A percentile compares a stretch with the other conserved stretches of the same genome.
phyloP scores from a whole-genome alignment of 2,329 filamentous ascomycete genomes.

The Penicillium sp. region DNA sequence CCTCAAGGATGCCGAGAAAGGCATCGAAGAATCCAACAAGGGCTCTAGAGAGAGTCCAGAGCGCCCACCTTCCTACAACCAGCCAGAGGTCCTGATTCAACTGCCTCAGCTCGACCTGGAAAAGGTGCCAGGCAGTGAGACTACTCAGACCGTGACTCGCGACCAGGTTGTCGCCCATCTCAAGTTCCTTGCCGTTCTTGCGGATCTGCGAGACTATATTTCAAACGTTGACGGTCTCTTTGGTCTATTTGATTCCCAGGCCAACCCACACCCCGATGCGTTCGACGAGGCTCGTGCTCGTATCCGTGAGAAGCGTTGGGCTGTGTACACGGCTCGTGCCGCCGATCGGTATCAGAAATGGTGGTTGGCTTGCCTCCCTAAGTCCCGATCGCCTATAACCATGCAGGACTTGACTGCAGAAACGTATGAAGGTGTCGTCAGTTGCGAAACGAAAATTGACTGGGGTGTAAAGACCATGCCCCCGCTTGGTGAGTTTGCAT shows the following conservation, averaged over 20 bases:
- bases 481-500: conserved; percentile 24
- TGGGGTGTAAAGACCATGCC: conserved; percentile 26
- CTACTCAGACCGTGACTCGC: conserved; percentile 35
- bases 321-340: conserved; percentile 68
- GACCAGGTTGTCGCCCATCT: conserved; percentile 72
- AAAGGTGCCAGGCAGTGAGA: conserved; percentile 5
- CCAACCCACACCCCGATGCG: conserved; percentile 42
- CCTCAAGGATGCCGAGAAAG: not conserved
- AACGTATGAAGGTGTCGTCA: conserved; percentile 19
- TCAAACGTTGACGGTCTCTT: conserved; percentile 70
- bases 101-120: conserved; percentile 35
- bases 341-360: conserved; percentile 68
- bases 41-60: not conserved
- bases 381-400: conserved; percentile 18
- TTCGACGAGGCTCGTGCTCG: conserved; percentile 52
- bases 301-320: conserved; percentile 72
- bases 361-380: conserved; percentile 46
- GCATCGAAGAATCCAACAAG: not conserved
- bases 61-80: conserved; percentile 35
- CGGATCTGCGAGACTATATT: conserved; percentile 68
- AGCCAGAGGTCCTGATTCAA: conserved; percentile 15
- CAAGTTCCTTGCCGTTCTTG: conserved; percentile 70
- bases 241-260: conserved; percentile 59
- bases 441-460: conserved; percentile 14
- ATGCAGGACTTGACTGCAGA: conserved; percentile 14